Percentiles rank a stretch among this genome's conserved stretches.
phyloP scores from a whole-genome alignment of 805 yeast genomes.

The Nakazawaea pomicola region DNA sequence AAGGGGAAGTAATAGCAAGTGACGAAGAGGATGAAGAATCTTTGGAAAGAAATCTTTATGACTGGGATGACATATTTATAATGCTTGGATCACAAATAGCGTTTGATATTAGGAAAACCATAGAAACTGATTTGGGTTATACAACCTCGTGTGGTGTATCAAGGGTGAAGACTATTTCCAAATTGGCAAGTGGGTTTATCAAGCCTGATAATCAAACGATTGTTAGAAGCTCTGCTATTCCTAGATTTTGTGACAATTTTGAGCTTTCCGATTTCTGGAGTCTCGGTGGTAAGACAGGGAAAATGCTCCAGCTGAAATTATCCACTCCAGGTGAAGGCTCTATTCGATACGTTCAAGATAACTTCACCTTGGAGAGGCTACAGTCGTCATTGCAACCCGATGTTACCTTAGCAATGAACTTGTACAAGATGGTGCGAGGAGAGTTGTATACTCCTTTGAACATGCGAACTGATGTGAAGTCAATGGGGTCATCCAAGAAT shows the following conservation, averaged over 20 bases:
- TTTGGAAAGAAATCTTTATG: slow-evolving; percentile 24
- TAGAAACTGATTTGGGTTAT: slow-evolving; percentile 58
- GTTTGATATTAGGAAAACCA: slow-evolving; percentile 44
- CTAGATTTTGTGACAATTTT: slow-evolving; percentile 52
- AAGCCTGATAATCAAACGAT: slow-evolving; percentile 89
- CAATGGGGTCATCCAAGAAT: slow-evolving; percentile 88
- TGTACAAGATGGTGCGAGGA: slow-evolving; percentile 67
- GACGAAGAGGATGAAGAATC: slow-evolving; percentile 20
- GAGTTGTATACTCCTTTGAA: slow-evolving; percentile 46
- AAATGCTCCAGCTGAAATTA: slow-evolving; percentile 44
- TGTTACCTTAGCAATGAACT: slow-evolving; percentile 41
- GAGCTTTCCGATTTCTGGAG: slow-evolving; percentile 79
- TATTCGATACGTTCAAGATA: slow-evolving; percentile 47
- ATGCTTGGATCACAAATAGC: slow-evolving; percentile 63
- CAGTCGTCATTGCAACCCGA: slow-evolving; percentile 34
- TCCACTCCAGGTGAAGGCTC: slow-evolving; percentile 43
- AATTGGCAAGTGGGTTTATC: slow-evolving; percentile 76
- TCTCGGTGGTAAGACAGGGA: slow-evolving; percentile 87
- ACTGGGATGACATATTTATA: slow-evolving; percentile 81
- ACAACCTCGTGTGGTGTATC: slow-evolving; percentile 90
- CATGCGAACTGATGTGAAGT: slow-evolving; percentile 59
- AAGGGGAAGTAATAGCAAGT: slow-evolving; percentile 23
- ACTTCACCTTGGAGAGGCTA: slow-evolving; percentile 36
- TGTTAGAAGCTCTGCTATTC: slow-evolving; percentile 43
- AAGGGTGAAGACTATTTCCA: slow-evolving; percentile 71